These are phyloP conservation scores for Aspergillus bombycis DNA, from an alignment of 2,329 filamentous ascomycete genomes.

Conservation along the genomic window DNA sequence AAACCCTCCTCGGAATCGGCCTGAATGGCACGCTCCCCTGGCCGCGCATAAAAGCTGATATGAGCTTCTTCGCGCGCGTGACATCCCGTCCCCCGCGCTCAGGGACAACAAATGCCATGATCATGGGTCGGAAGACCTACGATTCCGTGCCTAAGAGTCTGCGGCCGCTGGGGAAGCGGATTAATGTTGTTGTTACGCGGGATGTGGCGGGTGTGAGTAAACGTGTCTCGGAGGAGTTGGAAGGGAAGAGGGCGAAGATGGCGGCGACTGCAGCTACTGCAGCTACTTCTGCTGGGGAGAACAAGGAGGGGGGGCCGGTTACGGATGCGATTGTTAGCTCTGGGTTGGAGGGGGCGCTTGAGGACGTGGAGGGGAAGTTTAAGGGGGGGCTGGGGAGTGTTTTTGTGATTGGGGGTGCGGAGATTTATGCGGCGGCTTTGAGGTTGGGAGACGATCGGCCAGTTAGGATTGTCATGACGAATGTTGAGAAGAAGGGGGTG, in stretches of 20 bases:
- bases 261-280: conserved; percentile 7
- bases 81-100: conserved; percentile 64
- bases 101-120: conserved; percentile 67
- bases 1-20: conserved; percentile 84
- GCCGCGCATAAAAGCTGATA: conserved; percentile 85
- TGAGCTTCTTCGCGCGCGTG: conserved; percentile 91
- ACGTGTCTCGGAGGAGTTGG: conserved; percentile 40
- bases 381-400: conserved; percentile 56
- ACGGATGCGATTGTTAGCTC: conserved; percentile 55
- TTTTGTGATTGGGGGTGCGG: conserved; percentile 88
- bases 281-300: conserved; percentile 2
- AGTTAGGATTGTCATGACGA: conserved; percentile 46
- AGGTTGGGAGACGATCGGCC: conserved; percentile 20
- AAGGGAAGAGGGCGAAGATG: conserved; percentile 28
- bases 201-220: conserved; percentile 36
- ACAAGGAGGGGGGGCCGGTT: conserved; percentile 17
- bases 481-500: conserved; percentile 34
- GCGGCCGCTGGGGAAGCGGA: conserved; percentile 75
- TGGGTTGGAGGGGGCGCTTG: conserved; percentile 63
- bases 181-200: conserved; percentile 80
- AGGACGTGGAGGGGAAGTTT: conserved; percentile 35
- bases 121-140: conserved; percentile 99
- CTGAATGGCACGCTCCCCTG: conserved; percentile 78
- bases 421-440: conserved; percentile 78
- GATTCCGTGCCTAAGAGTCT: conserved; percentile 81